Evolutionary conservation across 2,329 filamentous ascomycete genomes (phyloP).

Genomic region (Dothidotthia symphoricarpi): DNA sequence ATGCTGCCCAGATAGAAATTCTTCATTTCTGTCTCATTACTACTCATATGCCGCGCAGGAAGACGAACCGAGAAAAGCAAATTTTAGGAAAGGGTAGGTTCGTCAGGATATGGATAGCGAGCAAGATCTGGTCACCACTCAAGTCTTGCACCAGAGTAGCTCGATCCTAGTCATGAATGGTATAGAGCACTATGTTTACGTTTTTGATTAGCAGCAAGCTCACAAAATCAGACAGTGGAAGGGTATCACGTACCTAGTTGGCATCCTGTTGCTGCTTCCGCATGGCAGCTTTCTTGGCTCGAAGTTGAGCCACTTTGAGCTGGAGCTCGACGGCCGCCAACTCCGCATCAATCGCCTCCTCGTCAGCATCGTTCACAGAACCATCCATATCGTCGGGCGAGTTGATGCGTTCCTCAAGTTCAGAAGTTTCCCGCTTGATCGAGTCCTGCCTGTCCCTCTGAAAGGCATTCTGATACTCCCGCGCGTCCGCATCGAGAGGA

Average conservation of each 20-base stretch:
- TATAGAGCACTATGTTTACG: too few species aligned
- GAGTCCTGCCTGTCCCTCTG: neutral
- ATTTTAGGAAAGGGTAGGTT: too few species aligned
- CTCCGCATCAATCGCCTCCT: slow-evolving; percentile 5
- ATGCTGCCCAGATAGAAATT: too few species aligned
- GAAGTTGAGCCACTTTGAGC: slow-evolving; percentile 14
- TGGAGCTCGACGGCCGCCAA: slow-evolving; percentile 13
- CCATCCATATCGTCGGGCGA: slow-evolving; percentile 4
- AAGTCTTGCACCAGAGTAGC: too few species aligned
- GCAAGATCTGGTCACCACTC: too few species aligned
- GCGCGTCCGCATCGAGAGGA: neutral
- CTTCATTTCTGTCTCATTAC: too few species aligned
- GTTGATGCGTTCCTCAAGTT: slow-evolving; percentile 2
- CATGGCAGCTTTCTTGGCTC: slow-evolving; percentile 5
- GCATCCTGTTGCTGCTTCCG: slow-evolving; percentile 2
- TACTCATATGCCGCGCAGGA: too few species aligned
- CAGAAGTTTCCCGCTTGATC: slow-evolving; percentile 22
- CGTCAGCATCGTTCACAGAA: slow-evolving; percentile 4
- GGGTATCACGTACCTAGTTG: neutral
- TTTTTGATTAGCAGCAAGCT: neutral
- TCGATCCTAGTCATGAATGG: too few species aligned
- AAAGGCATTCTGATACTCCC: neutral
- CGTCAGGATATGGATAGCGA: too few species aligned
- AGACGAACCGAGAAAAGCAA: too few species aligned
- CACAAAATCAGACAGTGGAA: neutral